Conservation (phyloP, 202 grass and related monocot species). For the Zoysia matrella region DNA sequence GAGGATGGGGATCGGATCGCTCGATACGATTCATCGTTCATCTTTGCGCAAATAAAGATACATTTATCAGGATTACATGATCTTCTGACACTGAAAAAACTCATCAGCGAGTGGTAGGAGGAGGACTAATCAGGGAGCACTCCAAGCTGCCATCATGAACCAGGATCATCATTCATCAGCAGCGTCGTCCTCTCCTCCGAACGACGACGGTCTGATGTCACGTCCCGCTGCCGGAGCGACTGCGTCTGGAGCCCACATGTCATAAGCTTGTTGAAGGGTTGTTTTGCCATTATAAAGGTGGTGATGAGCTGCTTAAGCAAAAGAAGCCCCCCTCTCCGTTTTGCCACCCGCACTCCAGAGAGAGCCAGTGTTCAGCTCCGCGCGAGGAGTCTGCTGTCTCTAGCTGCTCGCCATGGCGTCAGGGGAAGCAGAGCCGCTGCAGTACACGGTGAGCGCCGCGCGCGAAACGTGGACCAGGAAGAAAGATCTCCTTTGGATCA, state of each 20-base stretch:
- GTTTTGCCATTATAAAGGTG: too few relatives aligned
- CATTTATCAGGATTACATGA: not conserved
- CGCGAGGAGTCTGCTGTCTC: not conserved
- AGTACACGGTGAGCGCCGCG: conserved; percentile 56
- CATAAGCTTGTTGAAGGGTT: too few relatives aligned
- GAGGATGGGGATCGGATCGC: too few relatives aligned
- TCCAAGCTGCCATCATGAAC: conserved; percentile 13
- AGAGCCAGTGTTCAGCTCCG: conserved; percentile 9
- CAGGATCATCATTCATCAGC: not conserved
- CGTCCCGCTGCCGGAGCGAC: not conserved
- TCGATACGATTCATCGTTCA: too few relatives aligned
- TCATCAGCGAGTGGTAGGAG: not conserved
- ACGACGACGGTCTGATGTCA: conserved; percentile 50
- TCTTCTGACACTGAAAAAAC: not conserved
- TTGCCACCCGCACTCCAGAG: conserved; percentile 6
- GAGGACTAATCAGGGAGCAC: conserved; percentile 28
- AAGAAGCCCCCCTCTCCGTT: not conserved
- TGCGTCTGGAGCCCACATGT: too few relatives aligned
- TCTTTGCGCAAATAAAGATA: too few relatives aligned
- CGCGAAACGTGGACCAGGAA: not conserved
- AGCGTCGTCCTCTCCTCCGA: not conserved
- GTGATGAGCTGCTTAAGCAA: too few relatives aligned
- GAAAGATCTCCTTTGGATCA: not conserved
- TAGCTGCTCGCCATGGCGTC: conserved; percentile 49
- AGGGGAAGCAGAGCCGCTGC: conserved; percentile 69